Evolutionary conservation across 768 basidiomycete genomes (phyloP).

Genomic region (Antrodiella citrinella): DNA sequence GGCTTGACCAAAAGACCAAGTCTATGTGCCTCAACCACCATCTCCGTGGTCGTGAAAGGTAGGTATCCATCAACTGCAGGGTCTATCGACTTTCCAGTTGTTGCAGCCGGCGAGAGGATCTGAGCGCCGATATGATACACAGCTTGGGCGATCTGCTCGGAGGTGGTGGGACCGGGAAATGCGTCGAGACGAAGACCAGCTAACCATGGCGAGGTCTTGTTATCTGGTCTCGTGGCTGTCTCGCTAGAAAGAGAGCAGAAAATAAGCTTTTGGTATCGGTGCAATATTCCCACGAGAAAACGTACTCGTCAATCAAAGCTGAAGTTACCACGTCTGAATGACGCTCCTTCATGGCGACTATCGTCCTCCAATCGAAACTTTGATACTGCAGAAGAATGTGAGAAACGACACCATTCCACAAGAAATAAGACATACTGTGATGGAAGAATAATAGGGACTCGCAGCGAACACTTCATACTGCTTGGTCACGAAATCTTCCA

Average conservation of each 20-base stretch:
- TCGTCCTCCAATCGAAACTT: conserved; percentile 77
- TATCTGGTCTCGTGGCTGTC: conserved; percentile 32
- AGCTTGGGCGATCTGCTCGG: conserved; percentile 57
- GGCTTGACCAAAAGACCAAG: conserved; percentile 60
- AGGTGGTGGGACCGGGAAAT: conserved; percentile 56
- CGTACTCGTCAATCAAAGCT: conserved; percentile 61
- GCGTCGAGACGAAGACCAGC: conserved; percentile 53
- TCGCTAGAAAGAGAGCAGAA: no score
- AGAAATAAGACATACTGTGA: conserved; percentile 41
- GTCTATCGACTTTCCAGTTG: conserved; percentile 33
- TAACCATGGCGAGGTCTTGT: conserved; percentile 54
- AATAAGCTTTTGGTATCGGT: no score
- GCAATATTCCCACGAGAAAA: no score
- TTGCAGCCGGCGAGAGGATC: conserved; percentile 56
- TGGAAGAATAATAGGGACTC: conserved; percentile 54
- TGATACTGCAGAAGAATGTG: conserved; percentile 45
- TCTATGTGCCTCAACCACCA: conserved; percentile 60
- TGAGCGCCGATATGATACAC: conserved; percentile 56
- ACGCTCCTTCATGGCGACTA: conserved; percentile 63
- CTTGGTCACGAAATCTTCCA: conserved; percentile 52
- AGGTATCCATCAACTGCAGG: conserved; percentile 36
- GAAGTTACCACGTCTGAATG: conserved; percentile 50
- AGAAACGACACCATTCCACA: not conserved
- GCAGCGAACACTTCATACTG: conserved; percentile 51
- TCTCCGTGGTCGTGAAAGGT: conserved; percentile 56